phyloP scores from a whole-genome alignment of 352 stramenopile genomes.

The Globisporangium solare region DNA sequence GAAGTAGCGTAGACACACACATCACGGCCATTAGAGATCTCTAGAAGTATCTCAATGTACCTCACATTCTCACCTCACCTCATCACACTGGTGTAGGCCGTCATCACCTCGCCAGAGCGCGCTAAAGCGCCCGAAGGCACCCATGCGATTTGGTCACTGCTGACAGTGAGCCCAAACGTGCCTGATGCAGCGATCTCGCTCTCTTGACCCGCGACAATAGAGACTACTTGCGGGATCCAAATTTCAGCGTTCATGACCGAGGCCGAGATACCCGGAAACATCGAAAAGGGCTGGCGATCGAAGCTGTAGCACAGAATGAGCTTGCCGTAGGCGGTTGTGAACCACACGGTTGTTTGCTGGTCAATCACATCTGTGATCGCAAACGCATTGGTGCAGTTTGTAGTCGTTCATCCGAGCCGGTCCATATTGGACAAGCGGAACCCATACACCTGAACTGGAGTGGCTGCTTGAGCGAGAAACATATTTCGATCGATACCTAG shows the following conservation, averaged over 20 bases:
- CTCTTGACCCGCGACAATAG: slow-evolving; percentile 49
- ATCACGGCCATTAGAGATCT: too few species aligned
- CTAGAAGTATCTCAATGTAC: too few species aligned
- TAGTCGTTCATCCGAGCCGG: slow-evolving; percentile 46
- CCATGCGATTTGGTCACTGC: slow-evolving; percentile 56
- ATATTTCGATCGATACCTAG: slow-evolving; percentile 32
- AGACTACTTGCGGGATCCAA: slow-evolving; percentile 37
- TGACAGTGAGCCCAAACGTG: slow-evolving; percentile 58
- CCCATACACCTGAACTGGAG: slow-evolving; percentile 35
- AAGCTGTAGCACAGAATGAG: slow-evolving; percentile 68
- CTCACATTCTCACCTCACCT: too few species aligned
- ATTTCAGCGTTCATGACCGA: slow-evolving; percentile 41
- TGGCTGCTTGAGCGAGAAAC: slow-evolving; percentile 40
- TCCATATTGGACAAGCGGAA: slow-evolving; percentile 49
- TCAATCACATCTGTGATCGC: slow-evolving; percentile 27
- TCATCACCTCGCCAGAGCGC: slow-evolving; percentile 28
- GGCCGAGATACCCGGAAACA: slow-evolving; percentile 32
- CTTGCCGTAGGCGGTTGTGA: slow-evolving; percentile 27
- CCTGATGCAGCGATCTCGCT: slow-evolving; percentile 32
- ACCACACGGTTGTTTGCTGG: slow-evolving; percentile 22
- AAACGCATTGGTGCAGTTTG: slow-evolving; percentile 31
- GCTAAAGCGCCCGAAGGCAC: slow-evolving; percentile 38
- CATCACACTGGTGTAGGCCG: slow-evolving; percentile 36
- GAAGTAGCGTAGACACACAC: too few species aligned
- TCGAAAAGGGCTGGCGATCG: slow-evolving; percentile 45